Evolutionary conservation across 805 yeast species (phyloP).

Genomic region (Zygosaccharomyces bailii): DNA sequence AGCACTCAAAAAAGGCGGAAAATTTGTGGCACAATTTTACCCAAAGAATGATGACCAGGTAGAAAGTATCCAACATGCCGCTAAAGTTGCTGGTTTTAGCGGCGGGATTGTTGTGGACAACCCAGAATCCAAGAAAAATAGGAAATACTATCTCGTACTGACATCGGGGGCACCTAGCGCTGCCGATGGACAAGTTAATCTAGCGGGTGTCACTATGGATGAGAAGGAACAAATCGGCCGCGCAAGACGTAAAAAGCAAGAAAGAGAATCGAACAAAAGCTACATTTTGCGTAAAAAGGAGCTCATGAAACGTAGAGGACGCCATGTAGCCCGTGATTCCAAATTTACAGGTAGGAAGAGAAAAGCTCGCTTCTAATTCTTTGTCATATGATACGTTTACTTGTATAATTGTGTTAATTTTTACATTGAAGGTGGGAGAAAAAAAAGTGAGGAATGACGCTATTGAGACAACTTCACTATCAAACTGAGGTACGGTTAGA

Average conservation of each 20-base stretch:
- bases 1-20: slow-evolving; percentile 86
- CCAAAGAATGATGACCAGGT: slow-evolving; percentile 87
- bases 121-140: slow-evolving; percentile 87
- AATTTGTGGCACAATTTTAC: slow-evolving; percentile 95
- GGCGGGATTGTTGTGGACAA: slow-evolving; percentile 95
- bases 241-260: slow-evolving; percentile 36
- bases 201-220: slow-evolving; percentile 79
- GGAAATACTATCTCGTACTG: slow-evolving; percentile 84
- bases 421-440: not conserved
- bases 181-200: slow-evolving; percentile 68
- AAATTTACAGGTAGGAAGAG: slow-evolving; percentile 88
- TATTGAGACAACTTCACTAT: too few relatives aligned
- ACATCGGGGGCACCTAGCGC: slow-evolving; percentile 66
- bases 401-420: not conserved
- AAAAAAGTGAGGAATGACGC: not conserved
- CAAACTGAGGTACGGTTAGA: not conserved
- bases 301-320: slow-evolving; percentile 87
- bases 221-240: slow-evolving; percentile 41
- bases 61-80: slow-evolving; percentile 72
- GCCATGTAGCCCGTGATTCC: slow-evolving; percentile 82
- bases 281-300: slow-evolving; percentile 90
- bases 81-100: slow-evolving; percentile 91
- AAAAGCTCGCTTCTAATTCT: slow-evolving; percentile 53
- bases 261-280: slow-evolving; percentile 71
- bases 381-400: not conserved